Base-by-base conservation (phyloP, 2,329 filamentous ascomycete genomes). In the Cadophora gregata region DNA sequence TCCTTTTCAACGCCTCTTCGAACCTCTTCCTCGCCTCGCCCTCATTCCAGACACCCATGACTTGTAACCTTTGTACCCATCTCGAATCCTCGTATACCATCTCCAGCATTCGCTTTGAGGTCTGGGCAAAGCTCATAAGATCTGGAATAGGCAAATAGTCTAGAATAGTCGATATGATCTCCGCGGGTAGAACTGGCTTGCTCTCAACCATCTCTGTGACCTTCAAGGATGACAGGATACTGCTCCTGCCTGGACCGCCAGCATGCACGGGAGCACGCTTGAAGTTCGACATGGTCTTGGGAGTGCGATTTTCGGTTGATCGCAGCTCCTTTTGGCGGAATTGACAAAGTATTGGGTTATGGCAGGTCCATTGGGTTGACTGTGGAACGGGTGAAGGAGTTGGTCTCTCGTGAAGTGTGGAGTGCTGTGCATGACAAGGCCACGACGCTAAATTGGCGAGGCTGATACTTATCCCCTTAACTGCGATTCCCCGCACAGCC, bases 81-180 rank as follows among this genome's bases (percentile, higher is more conserved):
- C 95, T 87, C 59, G 93, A 93, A 79, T 99, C 96, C 78, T 99
- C 96, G 80, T 98, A 99, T 3, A 97, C 94, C 94, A 99, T 99
- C 80, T 99, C 96, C 77, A 91, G 90, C 85, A 98, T 88, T 68
- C 93, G 91, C 76, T 88, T 91, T 66, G 93, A 97, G 27, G 92
- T 89, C 70, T 90, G 89, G 53, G 96, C 95, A 77, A 93, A 95
- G 72, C 89, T 88, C 77, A 98, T 86, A 75, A 97, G 89, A 78
- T 97, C 95, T 67, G 90, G 82, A 31, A 97, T 86, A 47, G 93
- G 91, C 47, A 98, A 87, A 80, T 96, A 93, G 77, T 97, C 93
- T 76, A 99, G 86, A 72, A 99, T 93, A 0, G 89, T 86, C 33
- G 91, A 90, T 73, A 98, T 87, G 72, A 98, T 93, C 81, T 98